Conservation (phyloP, 371 early-diverging fungal genomes). For the Saksenaea vasiformis region DNA sequence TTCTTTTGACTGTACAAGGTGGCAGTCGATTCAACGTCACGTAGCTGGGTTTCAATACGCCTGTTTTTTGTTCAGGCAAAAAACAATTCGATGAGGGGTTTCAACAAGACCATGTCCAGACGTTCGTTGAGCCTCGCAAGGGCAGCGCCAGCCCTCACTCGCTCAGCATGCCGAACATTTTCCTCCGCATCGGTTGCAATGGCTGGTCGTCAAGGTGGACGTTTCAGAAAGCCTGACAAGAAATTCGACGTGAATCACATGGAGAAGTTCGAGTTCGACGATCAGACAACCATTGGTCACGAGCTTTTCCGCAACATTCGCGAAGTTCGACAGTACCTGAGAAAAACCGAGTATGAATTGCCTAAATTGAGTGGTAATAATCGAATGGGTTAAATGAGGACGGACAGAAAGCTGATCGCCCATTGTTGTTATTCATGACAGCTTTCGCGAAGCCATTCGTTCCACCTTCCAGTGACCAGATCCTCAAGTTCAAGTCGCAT, state of each 20-base stretch:
- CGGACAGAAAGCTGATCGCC: background rate
- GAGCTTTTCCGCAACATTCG: constrained; percentile 57
- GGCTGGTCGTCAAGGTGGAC: constrained; percentile 40
- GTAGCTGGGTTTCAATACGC: background rate
- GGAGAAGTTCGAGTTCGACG: constrained; percentile 62
- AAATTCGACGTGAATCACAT: constrained; percentile 55
- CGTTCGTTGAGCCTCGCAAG: background rate
- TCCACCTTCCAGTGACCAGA: constrained; percentile 53
- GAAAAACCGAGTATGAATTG: constrained; percentile 65
- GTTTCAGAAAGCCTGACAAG: constrained; percentile 44
- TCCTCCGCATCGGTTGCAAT: constrained; percentile 29
- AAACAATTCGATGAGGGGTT: background rate
- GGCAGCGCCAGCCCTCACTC: background rate
- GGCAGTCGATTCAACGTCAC: background rate
- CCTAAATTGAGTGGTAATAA: constrained; percentile 62
- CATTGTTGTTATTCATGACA: constrained; percentile 17
- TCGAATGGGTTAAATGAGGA: background rate
- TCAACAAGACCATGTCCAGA: background rate
- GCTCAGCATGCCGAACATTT: constrained; percentile 18
- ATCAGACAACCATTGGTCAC: constrained; percentile 62
- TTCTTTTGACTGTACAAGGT: background rate
- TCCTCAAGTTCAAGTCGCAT: constrained; percentile 59
- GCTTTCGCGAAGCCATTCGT: constrained; percentile 62
- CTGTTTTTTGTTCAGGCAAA: background rate
- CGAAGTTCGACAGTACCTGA: constrained; percentile 64